Evolutionary conservation across 768 basidiomycete species (phyloP), one percentile per base, ranked within the genome.

Genomic region (Tylopilus vinaceipallidus): DNA sequence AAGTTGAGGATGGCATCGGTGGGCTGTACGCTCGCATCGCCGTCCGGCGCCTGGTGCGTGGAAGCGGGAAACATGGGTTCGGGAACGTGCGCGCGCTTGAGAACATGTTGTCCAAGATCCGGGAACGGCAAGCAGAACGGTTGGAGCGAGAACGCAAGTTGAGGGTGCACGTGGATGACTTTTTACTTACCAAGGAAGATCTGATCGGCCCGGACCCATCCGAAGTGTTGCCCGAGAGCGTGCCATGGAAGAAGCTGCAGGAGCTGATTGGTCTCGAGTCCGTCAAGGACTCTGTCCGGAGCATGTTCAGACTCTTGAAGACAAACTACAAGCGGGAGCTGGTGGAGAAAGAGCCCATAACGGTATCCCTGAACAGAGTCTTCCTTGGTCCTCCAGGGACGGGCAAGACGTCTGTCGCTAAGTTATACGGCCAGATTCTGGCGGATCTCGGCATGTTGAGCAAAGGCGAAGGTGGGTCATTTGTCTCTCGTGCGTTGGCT

Each of bases 371-470:
- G 48, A 86, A 88, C 50, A 77, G 81, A 12, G 27, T 29, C 27
- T 29, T 29, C 27, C 27, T 29, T 12, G 13, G 79, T 5, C 78
- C 79, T 5, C 86, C 86, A 11, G 86, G 86, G 2, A 86, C 85
- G 0, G 86, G 86, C 0, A 88, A 87, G 61, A 88, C 86, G 4
- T 80, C 84, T 0, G 86, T 88, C 0, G 85, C 82, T 3, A 80
- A 79, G 56, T 58, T 85, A 10, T 87, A 88, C 49, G 86, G 86
- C 0, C 75, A 76, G 52, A 79, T 87, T 45, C 62, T 87, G 4
- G 76, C 76, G 0, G 82, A 86, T 43, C 61, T 88, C 0, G 78
- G 78, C 4, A 62, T 88, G 33, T 63, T 88, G 17, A 85, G 81
- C 60, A 85, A 83, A 34, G 82, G 82, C 7, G 86, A 88, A 80